These are phyloP conservation scores for Blastocystis sp. DNA, from an alignment of 352 stramenopile genomes.

Conservation along the genomic window DNA sequence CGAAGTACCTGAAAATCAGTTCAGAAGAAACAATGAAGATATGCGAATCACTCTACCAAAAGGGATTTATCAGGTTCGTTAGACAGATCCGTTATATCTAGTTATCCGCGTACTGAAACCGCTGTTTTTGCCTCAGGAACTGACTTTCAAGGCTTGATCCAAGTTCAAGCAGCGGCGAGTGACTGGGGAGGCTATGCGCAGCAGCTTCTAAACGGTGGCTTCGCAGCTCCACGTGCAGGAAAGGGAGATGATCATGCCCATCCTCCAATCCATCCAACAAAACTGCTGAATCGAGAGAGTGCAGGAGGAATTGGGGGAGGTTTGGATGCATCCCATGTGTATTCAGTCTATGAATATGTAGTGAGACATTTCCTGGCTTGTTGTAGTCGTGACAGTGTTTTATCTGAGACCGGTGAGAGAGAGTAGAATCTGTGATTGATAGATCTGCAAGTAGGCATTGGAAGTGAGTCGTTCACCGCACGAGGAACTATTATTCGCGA, in stretches of 20 bases:
- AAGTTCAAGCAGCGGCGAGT: constrained; percentile 70
- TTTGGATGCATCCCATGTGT: constrained; percentile 69
- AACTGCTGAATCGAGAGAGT: constrained; percentile 73
- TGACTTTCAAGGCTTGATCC: constrained; percentile 76
- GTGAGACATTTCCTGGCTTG: constrained; percentile 94
- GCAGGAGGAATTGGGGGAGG: constrained; percentile 51
- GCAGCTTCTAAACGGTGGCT: constrained; percentile 70
- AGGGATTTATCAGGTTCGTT: constrained; percentile 82
- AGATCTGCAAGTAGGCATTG: constrained; percentile 65
- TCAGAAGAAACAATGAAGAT: constrained; percentile 91
- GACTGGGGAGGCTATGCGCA: constrained; percentile 76
- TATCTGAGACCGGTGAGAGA: constrained; percentile 7
- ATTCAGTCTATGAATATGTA: constrained; percentile 93
- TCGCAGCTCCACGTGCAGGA: constrained; percentile 77
- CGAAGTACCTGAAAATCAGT: constrained; percentile 85
- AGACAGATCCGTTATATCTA: not conserved
- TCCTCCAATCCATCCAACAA: constrained; percentile 95
- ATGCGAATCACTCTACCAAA: constrained; percentile 90
- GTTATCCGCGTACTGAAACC: constrained; percentile 97
- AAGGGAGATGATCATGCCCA: constrained; percentile 90
- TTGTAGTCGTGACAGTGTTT: constrained; percentile 81
- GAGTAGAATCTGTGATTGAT: not conserved
- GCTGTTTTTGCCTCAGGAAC: constrained; percentile 90
- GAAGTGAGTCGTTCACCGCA: constrained; percentile 76
- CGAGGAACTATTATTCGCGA: constrained; percentile 81